phyloP scores from a whole-genome alignment of 2,329 filamentous ascomycete genomes.

The Berkeleyomyces rouxiae region DNA sequence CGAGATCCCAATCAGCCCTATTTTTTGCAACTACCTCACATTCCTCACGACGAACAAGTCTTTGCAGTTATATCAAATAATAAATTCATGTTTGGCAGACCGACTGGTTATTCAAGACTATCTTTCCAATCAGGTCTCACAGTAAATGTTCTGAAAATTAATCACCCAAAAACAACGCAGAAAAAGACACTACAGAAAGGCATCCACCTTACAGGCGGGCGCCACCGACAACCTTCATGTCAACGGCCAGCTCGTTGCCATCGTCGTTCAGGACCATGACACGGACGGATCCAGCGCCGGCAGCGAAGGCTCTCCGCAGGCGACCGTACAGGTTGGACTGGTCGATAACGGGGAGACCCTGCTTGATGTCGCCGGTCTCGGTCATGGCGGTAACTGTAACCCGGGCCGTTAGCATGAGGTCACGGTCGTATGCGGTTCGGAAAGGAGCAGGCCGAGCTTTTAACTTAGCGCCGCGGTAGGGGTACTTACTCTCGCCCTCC shows the following conservation, averaged over 20 bases:
- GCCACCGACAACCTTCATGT: conserved; percentile 96
- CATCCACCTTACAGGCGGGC: conserved; percentile 41
- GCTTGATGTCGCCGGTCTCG: conserved; percentile 97
- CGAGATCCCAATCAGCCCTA: background rate
- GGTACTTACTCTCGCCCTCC: conserved; percentile 39
- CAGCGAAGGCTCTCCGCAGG: conserved; percentile 69
- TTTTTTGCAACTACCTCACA: background rate
- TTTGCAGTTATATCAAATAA: background rate
- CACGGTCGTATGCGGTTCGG: conserved; percentile 9
- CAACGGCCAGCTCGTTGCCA: conserved; percentile 86
- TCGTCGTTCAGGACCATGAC: conserved; percentile 91
- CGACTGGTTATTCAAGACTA: background rate
- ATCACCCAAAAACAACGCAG: conserved; percentile 7
- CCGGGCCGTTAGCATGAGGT: conserved; percentile 12
- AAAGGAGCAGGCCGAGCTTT: background rate
- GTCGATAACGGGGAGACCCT: conserved; percentile 80
- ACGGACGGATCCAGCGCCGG: conserved; percentile 82
- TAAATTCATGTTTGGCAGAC: background rate
- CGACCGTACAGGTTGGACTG: conserved; percentile 79
- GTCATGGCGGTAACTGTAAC: conserved; percentile 77
- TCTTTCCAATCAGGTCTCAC: conserved; percentile 1
- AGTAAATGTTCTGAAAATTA: conserved; percentile 3
- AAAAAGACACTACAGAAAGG: background rate
- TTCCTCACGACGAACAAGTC: background rate
- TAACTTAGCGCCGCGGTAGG: conserved; percentile 3